A percentile compares a stretch with the other conserved stretches of the same genome.
Evolutionary conservation across 441 rosid species (phyloP).

Genomic region (Bruguiera hainesii): DNA sequence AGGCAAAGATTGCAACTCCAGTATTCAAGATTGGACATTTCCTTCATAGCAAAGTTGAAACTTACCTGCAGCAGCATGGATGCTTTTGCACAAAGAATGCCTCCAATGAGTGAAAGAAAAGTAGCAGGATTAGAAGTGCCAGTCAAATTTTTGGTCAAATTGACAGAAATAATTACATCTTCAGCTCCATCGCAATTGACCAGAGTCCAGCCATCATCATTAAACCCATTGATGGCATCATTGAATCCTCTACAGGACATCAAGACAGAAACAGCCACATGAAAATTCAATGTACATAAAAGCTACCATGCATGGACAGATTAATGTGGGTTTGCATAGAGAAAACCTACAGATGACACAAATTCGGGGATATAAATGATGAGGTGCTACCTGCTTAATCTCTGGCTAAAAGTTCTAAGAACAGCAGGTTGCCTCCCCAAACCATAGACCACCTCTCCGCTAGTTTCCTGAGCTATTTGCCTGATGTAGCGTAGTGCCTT

Average conservation of each 20-base stretch:
- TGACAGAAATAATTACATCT: conserved; percentile 79
- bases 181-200: conserved; percentile 81
- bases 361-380: not conserved
- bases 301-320: not conserved
- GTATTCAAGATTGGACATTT: not conserved
- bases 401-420: conserved; percentile 88
- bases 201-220: conserved; percentile 95
- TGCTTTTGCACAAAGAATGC: conserved; percentile 95
- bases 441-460: conserved; percentile 88
- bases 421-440: conserved; percentile 96
- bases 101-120: conserved; percentile 74
- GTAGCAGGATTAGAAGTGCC: conserved; percentile 42
- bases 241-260: conserved; percentile 68
- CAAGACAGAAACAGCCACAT: not conserved
- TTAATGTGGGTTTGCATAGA: not conserved
- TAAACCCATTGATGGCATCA: conserved; percentile 94
- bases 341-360: not conserved
- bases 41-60: not conserved
- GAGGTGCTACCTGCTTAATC: conserved; percentile 70
- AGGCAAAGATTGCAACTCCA: too few relatives aligned
- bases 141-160: conserved; percentile 66
- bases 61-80: conserved; percentile 97
- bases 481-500: conserved; percentile 81
- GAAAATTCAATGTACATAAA: not conserved
- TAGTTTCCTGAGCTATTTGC: conserved; percentile 95